Base-by-base conservation (phyloP, 140 eudicot species). In the Erigeron philadelphicus region DNA sequence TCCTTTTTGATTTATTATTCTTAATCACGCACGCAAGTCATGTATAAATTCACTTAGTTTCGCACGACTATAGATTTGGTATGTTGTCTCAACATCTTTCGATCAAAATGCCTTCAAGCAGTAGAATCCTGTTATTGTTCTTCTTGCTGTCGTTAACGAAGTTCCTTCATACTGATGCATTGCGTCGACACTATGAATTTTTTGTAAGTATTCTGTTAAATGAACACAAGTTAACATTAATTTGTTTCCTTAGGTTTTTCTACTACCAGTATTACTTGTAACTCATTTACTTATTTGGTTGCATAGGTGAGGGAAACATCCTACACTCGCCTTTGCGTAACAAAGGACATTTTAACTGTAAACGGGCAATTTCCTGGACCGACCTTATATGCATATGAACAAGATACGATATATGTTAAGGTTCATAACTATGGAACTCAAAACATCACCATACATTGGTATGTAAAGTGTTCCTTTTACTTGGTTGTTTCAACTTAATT, bases 351-450 rank as follows among this genome's bases (percentile, higher is more conserved):
- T 56, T 68, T 84, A 69, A 84, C 88, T 0, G 81, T 84, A 13
- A 84, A 84, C 19, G 83, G 83, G 1, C 73, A 69, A 50, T 80
- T 77, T 75, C 88, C 88, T 3, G 88, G 88, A 16, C 88, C 88
- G 53, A 70, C 88, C 8, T 50, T 84, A 25, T 38, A 80, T 67
- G 88, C 58, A 38, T 45, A 21, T 4, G 43, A 68, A 55, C 79
- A 83, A 46, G 88, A 80, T n/a, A 77, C 78, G 12, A 38, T 84
- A 9, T 74, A 67, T n/a, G 85, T 84, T 25, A 71, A 71, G 66
- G 85, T 84, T 23, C 42, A 76, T 59, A 84, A 84, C 66, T 61
- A 69, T 50, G 88, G 76, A 23, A 72, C 55, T 35, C 49, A 84
- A 5, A 80, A 83, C 56, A 76, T 83, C 74, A 83, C 87, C 63